Conservation (phyloP, 768 basidiomycete species). For the Rhodotorula babjevae region DNA sequence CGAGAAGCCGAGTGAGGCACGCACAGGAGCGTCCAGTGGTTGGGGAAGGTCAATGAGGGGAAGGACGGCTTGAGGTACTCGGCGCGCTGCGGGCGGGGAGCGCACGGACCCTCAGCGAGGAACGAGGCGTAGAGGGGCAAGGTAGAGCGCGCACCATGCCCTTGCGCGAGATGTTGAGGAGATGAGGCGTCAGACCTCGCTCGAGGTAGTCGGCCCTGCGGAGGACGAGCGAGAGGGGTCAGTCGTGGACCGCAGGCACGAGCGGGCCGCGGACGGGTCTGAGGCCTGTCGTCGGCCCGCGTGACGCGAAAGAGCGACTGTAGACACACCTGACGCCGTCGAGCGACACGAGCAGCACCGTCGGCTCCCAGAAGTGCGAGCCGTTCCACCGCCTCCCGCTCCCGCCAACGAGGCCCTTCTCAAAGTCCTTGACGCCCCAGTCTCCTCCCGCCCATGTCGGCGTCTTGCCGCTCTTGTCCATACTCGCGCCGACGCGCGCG, state of each 20-base stretch:
- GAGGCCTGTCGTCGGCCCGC: neutral
- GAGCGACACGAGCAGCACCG: constrained; percentile 77
- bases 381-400: constrained; percentile 58
- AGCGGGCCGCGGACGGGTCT: no score
- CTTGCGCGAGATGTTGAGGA: constrained; percentile 71
- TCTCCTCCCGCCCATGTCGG: constrained; percentile 34
- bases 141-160: constrained; percentile 52
- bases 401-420: neutral
- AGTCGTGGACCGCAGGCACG: no score
- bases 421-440: constrained; percentile 3
- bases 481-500: constrained; percentile 15
- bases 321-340: constrained; percentile 59
- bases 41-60: constrained; percentile 88
- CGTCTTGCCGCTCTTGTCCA: neutral
- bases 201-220: constrained; percentile 78
- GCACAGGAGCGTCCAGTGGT: constrained; percentile 84
- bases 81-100: constrained; percentile 52
- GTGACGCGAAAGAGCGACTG: no score
- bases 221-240: no score
- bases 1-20: constrained; percentile 33
- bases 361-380: constrained; percentile 73
- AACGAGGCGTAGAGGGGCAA: no score
- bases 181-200: constrained; percentile 74
- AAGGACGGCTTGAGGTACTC: constrained; percentile 84
- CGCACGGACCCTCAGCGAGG: no score